These are phyloP conservation scores for Talaromyces adpressus DNA, from an alignment of 495 filamentous ascomycete genomes.

Conservation along the genomic window DNA sequence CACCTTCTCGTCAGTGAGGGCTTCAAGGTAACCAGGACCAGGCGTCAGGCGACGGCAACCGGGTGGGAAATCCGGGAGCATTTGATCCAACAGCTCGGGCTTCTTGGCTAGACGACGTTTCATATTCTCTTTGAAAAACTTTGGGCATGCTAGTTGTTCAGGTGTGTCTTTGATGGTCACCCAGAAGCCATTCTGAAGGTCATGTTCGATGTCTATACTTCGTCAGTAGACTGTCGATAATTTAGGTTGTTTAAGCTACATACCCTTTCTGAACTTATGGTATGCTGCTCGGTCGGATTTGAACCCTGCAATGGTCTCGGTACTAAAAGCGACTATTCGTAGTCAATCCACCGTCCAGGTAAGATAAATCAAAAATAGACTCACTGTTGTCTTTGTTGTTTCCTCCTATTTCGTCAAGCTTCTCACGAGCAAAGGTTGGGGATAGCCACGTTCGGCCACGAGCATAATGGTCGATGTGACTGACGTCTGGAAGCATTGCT, in stretches of 20 bases:
- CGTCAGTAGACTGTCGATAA: neutral
- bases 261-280: slow-evolving; percentile 38
- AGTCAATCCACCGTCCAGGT: neutral
- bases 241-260: neutral
- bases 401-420: slow-evolving; percentile 22
- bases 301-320: slow-evolving; percentile 40
- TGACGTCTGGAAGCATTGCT: slow-evolving; percentile 46
- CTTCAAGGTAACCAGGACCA: slow-evolving; percentile 41
- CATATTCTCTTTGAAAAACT: slow-evolving; percentile 35
- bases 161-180: slow-evolving; percentile 28
- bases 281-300: slow-evolving; percentile 31
- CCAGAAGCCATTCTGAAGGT: slow-evolving; percentile 41
- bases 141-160: slow-evolving; percentile 27
- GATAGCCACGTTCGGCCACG: slow-evolving; percentile 37
- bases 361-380: neutral
- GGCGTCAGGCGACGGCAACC: slow-evolving; percentile 25
- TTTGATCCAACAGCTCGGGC: slow-evolving; percentile 25
- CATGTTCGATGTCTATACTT: slow-evolving; percentile 32
- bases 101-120: slow-evolving; percentile 28
- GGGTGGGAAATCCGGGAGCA: slow-evolving; percentile 39
- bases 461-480: slow-evolving; percentile 38
- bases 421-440: slow-evolving; percentile 27
- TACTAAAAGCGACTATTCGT: slow-evolving; percentile 24
- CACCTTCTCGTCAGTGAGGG: slow-evolving; percentile 40
- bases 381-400: slow-evolving; percentile 28